These are phyloP conservation scores for Trichoderma sp. DNA, from an alignment of 2,329 filamentous ascomycete species.

Conservation along the genomic window DNA sequence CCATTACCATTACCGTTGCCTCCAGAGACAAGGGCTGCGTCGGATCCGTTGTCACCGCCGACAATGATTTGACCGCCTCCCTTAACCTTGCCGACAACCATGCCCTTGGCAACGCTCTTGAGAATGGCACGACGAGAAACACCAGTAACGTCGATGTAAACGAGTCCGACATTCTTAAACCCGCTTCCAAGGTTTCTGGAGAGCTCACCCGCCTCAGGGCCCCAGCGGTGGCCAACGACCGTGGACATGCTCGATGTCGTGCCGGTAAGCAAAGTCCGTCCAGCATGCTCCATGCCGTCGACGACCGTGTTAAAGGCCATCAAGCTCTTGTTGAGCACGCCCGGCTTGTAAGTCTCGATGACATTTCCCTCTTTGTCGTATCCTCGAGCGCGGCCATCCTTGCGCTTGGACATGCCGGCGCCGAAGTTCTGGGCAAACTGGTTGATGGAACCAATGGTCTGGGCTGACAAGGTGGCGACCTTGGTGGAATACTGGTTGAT, in stretches of 20 bases:
- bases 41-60: conserved; percentile 52
- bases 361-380: conserved; percentile 68
- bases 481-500: conserved; percentile 82
- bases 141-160: conserved; percentile 95
- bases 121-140: conserved; percentile 86
- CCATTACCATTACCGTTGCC: conserved; percentile 25
- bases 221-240: conserved; percentile 87
- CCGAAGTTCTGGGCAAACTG: conserved; percentile 88
- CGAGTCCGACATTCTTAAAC: conserved; percentile 92
- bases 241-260: conserved; percentile 76
- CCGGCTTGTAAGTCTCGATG: conserved; percentile 72
- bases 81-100: conserved; percentile 80
- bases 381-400: conserved; percentile 54
- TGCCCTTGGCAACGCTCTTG: conserved; percentile 94
- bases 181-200: conserved; percentile 75
- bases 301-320: conserved; percentile 95
- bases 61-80: conserved; percentile 72
- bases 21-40: conserved; percentile 24
- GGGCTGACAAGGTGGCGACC: conserved; percentile 75
- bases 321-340: conserved; percentile 89
- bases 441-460: conserved; percentile 81
- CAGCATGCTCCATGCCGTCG: conserved; percentile 87
- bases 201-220: conserved; percentile 76
- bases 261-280: conserved; percentile 71
- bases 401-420: conserved; percentile 60